Base-by-base conservation (phyloP, 2,329 filamentous ascomycete species). In the Fusarium sambucinum region DNA sequence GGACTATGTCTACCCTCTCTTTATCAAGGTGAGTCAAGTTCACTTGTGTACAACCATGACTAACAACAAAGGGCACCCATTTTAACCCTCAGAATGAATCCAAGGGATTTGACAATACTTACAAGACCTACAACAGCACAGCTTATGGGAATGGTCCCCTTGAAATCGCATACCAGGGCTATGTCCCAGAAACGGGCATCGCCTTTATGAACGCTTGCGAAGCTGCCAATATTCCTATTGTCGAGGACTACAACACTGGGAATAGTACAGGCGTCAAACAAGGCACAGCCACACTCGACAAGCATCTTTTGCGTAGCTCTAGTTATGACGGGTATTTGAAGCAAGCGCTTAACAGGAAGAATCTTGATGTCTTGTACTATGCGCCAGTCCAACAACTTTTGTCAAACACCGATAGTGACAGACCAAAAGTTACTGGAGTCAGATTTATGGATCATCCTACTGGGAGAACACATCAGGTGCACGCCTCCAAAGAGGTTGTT, bases 261-360 rank as follows among this genome's bases (percentile, higher is more conserved):
- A 63, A 56, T 6, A 63, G 59, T 4, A 38, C 53, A 1, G 60
- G 60, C 2, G n/a, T 55, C 1, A 63, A 63, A 4, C 58, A 63
- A 9, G 60, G 60, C 0, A 63, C 60, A 4, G 60, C 60, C 1
- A 63, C 60, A 4, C 50, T 63, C 1, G 59, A 54, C 30, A 33
- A 41, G 3, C 6, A 56, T 0, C 59, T 63, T 16, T 17, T 60
- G 2, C 58, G 58, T 2, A 63, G 60, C 0, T 63, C 58, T 4
- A 47, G 58, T 1, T 63, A 63, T 2, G 58, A 63, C 6, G 47
- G 38, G 2, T 63, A 63, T 16, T 35, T 63, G n/a, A 63, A 63
- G 9, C 37, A 54, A 5, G 19, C 50, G 5, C 7, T 33, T 1
- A n/a, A 29, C 2, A 53, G 58, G 6, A 27, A 37, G 3, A 63